Evolutionary conservation across 2,329 filamentous ascomycete species (phyloP).

Genomic region (Fusarium nelsonii): DNA sequence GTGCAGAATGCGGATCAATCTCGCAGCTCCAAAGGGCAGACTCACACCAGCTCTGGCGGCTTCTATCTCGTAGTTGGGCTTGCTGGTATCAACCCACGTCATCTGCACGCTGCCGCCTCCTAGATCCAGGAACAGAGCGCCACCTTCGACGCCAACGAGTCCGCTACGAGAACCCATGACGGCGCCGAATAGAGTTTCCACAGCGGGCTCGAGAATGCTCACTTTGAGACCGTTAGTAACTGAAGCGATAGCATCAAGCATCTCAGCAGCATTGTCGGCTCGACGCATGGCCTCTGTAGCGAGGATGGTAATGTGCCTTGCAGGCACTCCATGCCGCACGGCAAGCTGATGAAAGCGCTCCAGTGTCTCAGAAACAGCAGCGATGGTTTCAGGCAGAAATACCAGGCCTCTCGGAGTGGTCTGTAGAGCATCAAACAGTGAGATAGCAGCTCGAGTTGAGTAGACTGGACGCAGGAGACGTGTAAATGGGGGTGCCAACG

Average conservation of each 20-base stretch:
- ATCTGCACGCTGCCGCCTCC: constrained; percentile 79
- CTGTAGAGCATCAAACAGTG: constrained; percentile 85
- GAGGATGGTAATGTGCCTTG: constrained; percentile 76
- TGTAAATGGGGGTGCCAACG: constrained; percentile 76
- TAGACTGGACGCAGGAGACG: constrained; percentile 83
- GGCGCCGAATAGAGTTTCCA: constrained; percentile 86
- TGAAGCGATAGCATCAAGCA: constrained; percentile 73
- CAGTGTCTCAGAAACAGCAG: constrained; percentile 74
- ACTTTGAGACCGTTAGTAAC: constrained; percentile 75
- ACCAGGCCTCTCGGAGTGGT: constrained; percentile 55
- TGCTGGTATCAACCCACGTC: constrained; percentile 69
- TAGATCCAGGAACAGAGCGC: constrained; percentile 86
- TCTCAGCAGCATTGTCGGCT: constrained; percentile 78
- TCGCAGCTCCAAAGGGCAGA: constrained; percentile 72
- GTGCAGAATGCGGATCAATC: constrained; percentile 64
- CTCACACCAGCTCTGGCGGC: constrained; percentile 68
- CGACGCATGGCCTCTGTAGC: constrained; percentile 91
- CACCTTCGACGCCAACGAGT: constrained; percentile 69
- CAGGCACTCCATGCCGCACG: constrained; percentile 74
- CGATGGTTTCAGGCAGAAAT: constrained; percentile 70
- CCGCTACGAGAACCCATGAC: constrained; percentile 82
- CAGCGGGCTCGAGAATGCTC: constrained; percentile 78
- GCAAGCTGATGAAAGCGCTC: constrained; percentile 79
- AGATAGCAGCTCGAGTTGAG: constrained; percentile 82
- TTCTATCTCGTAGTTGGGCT: constrained; percentile 61